Evolutionary conservation across 2,329 filamentous ascomycete species (phyloP), one percentile per base, ranked within the genome.

Genomic region (Hirsutella rhossiliensis): DNA sequence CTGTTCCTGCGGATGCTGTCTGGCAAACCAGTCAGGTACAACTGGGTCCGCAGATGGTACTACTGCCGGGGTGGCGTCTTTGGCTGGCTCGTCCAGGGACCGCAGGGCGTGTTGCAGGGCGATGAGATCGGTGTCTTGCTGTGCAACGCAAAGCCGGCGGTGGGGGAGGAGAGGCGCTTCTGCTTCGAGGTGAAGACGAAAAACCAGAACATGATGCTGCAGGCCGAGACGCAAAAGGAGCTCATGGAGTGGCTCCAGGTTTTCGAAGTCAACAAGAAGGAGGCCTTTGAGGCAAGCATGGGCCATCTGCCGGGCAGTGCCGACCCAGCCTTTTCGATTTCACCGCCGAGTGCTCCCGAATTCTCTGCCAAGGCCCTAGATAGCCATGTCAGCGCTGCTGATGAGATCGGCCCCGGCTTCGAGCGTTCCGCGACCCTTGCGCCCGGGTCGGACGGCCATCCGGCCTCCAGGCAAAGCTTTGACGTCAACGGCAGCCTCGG

Each of bases 111-210:
- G 19, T 80, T 97, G 53, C 90, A 97, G 61, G 94, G 88, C 40
- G 92, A 98, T 56, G 88, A 94, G 65, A 94, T 95, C 48, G 92
- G 92, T 36, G 89, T 98, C 3, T 67, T 98, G 43, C 78, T 98
- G 34, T 98, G 92, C 66, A 94, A 87, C 56, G 84, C 92, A 41
- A 87, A 90, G 55, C 88, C 89, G 17, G 88, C 89, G 1, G 84
- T 94, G 42, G 82, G 87, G 52, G 92, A 98, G 63, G 92, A 98
- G 56, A 80, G 92, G 34, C 78, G 92, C 15, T 98, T 97, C 63
- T 97, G 92, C 60, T 96, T 98, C 56, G 92, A 98, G 63, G 84
- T 98, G 56, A 98, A 97, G 70, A 98, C 92, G 3, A 98, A 96
- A 63, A 94, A 87, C 56, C 85, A 85, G 49, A 92, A 82, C 41